Evolutionary conservation across 2,329 filamentous ascomycete genomes (phyloP).

Genomic region (Aspergillus costaricaensis): DNA sequence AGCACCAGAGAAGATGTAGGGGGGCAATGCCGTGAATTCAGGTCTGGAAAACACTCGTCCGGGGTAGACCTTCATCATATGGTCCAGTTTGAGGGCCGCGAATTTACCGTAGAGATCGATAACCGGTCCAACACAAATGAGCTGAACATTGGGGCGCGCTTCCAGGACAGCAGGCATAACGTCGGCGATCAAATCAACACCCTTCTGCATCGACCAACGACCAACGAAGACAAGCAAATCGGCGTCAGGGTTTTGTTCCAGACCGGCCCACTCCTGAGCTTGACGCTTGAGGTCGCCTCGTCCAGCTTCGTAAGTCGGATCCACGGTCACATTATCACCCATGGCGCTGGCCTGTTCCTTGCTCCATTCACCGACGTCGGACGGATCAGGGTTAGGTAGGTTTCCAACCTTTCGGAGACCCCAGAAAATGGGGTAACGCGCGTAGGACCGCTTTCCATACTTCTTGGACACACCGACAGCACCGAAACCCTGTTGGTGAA

Average conservation of each 20-base stretch:
- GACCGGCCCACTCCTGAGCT: conserved; percentile 68
- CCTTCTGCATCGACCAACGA: conserved; percentile 68
- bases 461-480: conserved; percentile 68
- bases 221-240: conserved; percentile 69
- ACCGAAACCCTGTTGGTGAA: conserved; percentile 68
- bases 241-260: conserved; percentile 60
- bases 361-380: conserved; percentile 56
- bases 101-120: conserved; percentile 69
- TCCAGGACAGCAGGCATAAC: conserved; percentile 67
- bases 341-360: conserved; percentile 56
- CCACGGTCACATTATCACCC: conserved; percentile 53
- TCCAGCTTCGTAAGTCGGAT: conserved; percentile 55
- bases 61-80: conserved; percentile 65
- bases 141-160: conserved; percentile 58
- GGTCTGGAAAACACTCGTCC: conserved; percentile 66
- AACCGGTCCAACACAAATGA: conserved; percentile 64
- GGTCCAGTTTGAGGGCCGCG: conserved; percentile 63
- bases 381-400: conserved; percentile 65
- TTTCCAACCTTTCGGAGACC: conserved; percentile 63
- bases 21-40: conserved; percentile 66
- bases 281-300: conserved; percentile 58
- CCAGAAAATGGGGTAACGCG: conserved; percentile 69
- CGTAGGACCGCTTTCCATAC: conserved; percentile 66
- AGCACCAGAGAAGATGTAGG: conserved; percentile 66
- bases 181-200: conserved; percentile 68